Conservation (phyloP, 306 rosid genomes). For the Prosopis cineraria region DNA sequence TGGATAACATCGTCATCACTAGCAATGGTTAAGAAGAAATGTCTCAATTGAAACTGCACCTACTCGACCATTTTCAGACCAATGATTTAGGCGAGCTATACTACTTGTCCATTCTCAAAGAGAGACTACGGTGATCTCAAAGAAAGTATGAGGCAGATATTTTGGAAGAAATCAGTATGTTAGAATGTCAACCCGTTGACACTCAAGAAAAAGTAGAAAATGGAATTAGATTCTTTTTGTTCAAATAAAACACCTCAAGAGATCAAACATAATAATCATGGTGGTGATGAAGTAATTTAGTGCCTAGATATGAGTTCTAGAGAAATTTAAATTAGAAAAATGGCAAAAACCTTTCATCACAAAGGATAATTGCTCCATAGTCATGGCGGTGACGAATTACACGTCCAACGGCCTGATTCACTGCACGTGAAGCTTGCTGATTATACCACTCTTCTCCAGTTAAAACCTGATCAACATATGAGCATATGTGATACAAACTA, state of each 20-base stretch:
- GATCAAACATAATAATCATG: background rate
- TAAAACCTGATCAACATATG: constrained; percentile 50
- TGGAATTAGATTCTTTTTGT: background rate
- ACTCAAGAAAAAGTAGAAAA: background rate
- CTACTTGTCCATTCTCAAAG: no score
- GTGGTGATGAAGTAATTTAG: constrained; percentile 9
- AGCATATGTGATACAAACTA: background rate
- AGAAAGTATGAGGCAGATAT: background rate
- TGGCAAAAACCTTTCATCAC: constrained; percentile 85
- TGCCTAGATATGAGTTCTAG: constrained; percentile 24
- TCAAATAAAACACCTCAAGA: background rate
- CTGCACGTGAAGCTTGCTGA: constrained; percentile 95
- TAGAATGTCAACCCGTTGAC: background rate
- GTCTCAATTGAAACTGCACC: no score
- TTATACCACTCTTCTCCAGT: constrained; percentile 95
- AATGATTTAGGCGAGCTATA: no score
- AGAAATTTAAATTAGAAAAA: constrained; percentile 28
- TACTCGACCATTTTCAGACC: no score
- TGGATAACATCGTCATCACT: no score
- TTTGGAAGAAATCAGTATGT: background rate
- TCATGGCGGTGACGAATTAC: constrained; percentile 97
- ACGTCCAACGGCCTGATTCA: constrained; percentile 98
- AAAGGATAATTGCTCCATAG: constrained; percentile 92
- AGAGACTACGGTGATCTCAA: background rate
- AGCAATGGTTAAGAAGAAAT: no score